Evolutionary conservation across 164 flowering plant species (phyloP).

Genomic region (Berberis vulgaris): DNA sequence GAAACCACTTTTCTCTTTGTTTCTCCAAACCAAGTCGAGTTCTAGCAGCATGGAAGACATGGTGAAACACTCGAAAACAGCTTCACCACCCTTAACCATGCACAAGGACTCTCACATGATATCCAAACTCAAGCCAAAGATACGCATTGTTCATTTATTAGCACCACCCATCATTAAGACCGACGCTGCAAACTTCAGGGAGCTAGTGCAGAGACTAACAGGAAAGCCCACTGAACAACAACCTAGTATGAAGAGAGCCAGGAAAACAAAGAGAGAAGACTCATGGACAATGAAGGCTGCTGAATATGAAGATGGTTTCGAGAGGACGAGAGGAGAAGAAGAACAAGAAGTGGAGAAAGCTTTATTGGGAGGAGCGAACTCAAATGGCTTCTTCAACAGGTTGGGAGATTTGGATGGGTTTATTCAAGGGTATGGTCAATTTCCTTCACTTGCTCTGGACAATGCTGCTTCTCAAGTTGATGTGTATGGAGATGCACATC

Average conservation of each 20-base stretch:
- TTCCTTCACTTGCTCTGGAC: no score
- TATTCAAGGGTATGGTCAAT: no score
- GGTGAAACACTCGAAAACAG: conserved; percentile 11
- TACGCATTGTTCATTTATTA: conserved; percentile 78
- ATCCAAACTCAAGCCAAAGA: conserved; percentile 58
- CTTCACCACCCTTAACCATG: conserved; percentile 29
- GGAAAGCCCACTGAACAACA: conserved; percentile 46
- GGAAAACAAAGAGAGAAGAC: conserved; percentile 8
- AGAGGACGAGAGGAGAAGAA: no score
- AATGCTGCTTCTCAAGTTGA: no score
- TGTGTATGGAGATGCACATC: no score
- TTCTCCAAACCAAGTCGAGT: no score
- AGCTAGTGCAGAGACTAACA: conserved; percentile 79
- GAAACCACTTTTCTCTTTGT: no score
- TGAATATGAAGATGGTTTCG: no score
- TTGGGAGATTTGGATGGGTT: no score
- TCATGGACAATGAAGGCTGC: background rate
- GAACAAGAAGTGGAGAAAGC: no score
- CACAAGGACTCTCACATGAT: conserved; percentile 50
- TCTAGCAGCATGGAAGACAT: conserved; percentile 23
- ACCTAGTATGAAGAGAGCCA: conserved; percentile 12
- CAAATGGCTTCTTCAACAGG: no score
- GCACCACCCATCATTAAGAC: conserved; percentile 95
- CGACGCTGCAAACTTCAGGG: conserved; percentile 70
- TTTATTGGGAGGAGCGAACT: no score